phyloP scores from a whole-genome alignment of 2,329 filamentous ascomycete species.

The Fusarium sp. region DNA sequence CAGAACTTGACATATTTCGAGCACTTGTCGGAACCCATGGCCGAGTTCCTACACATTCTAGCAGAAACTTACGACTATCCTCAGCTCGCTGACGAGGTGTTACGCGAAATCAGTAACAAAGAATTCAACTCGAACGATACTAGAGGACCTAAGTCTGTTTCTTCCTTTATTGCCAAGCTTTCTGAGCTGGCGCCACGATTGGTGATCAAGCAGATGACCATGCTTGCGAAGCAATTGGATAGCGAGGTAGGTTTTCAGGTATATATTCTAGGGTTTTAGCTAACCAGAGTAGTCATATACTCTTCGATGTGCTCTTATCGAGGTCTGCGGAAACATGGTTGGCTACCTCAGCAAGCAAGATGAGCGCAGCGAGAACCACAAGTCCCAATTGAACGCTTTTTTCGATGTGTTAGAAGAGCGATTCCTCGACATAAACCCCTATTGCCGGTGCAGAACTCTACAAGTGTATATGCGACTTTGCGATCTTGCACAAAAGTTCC shows the following conservation, averaged over 20 bases:
- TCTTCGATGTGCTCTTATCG: conserved; percentile 89
- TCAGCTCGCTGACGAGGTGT: conserved; percentile 90
- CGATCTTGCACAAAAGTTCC: conserved; percentile 94
- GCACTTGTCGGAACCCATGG: conserved; percentile 98
- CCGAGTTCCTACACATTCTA: conserved; percentile 94
- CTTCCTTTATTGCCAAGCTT: conserved; percentile 89
- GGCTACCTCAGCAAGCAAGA: conserved; percentile 89
- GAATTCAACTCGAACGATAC: conserved; percentile 98
- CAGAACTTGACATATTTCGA: conserved; percentile 99
- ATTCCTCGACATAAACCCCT: conserved; percentile 96
- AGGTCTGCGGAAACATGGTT: conserved; percentile 96
- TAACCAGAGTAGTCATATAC: conserved; percentile 76
- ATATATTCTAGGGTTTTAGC: not conserved
- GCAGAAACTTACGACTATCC: conserved; percentile 98
- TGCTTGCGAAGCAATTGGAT: conserved; percentile 92
- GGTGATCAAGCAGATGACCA: conserved; percentile 97
- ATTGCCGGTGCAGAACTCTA: conserved; percentile 88
- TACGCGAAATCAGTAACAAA: conserved; percentile 94
- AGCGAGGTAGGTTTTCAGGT: conserved; percentile 72
- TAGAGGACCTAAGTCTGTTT: conserved; percentile 94
- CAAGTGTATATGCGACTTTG: conserved; percentile 94
- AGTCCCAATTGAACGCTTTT: conserved; percentile 94
- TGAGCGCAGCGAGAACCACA: conserved; percentile 90
- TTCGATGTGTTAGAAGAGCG: conserved; percentile 96
- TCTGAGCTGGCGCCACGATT: conserved; percentile 90